A percentile compares a stretch with the other conserved stretches of the same genome.
phyloP scores from a whole-genome alignment of 1,284 basidiomycete species.

The Somion occarium region DNA sequence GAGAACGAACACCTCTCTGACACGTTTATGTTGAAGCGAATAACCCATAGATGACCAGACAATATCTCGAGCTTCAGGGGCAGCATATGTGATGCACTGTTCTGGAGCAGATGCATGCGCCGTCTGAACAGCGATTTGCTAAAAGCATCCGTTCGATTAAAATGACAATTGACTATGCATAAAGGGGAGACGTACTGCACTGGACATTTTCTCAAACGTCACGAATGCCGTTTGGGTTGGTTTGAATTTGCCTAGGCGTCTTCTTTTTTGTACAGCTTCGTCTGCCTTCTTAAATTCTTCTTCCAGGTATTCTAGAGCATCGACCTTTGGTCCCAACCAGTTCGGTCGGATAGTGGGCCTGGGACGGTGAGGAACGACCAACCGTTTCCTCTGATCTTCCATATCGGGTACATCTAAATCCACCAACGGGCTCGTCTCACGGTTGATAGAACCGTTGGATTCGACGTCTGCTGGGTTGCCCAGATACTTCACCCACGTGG shows the following conservation, averaged over 20 bases:
- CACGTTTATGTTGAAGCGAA: constrained; percentile 48
- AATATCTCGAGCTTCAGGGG: constrained; percentile 94
- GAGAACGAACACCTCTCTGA: constrained; percentile 69
- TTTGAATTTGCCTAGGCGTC: constrained; percentile 67
- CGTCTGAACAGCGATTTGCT: constrained; percentile 91
- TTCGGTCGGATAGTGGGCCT: constrained; percentile 66
- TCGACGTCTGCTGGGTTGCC: constrained; percentile 86
- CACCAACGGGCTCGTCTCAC: constrained; percentile 39
- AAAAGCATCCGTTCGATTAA: neutral
- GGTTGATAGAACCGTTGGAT: constrained; percentile 65
- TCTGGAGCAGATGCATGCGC: constrained; percentile 72
- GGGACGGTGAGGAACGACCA: constrained; percentile 70
- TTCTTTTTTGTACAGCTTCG: constrained; percentile 67
- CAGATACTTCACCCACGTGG: constrained; percentile 85
- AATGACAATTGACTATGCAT: neutral
- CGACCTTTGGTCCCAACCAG: constrained; percentile 70
- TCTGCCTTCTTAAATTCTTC: constrained; percentile 74
- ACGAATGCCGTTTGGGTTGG: constrained; percentile 87
- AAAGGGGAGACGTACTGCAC: constrained; percentile 56
- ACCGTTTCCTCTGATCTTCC: constrained; percentile 43
- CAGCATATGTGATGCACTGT: constrained; percentile 66
- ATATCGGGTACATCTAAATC: constrained; percentile 47
- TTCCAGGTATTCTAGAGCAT: constrained; percentile 84
- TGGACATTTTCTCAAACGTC: constrained; percentile 94
- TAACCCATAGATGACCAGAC: constrained; percentile 89